Percentiles rank a stretch among this genome's conserved stretches.
These are phyloP conservation scores for Fusarium oligoseptatum DNA, from an alignment of 2,329 filamentous ascomycete species.

Conservation along the genomic window DNA sequence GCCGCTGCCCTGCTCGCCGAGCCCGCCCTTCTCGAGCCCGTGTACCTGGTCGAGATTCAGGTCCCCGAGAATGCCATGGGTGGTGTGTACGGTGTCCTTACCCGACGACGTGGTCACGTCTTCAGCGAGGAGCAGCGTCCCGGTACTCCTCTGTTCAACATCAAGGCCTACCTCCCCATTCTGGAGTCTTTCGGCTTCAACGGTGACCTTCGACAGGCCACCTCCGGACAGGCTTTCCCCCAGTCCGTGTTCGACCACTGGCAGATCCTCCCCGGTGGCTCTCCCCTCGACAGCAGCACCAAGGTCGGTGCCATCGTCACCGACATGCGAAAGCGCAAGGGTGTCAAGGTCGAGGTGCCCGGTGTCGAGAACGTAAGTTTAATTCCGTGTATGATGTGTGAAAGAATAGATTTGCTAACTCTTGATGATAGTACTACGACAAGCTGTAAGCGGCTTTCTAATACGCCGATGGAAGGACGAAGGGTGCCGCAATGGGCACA, in stretches of 20 bases:
- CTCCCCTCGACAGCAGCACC: conserved; percentile 83
- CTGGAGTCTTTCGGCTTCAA: conserved; percentile 99
- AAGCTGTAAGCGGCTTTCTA: conserved; percentile 82
- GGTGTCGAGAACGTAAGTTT: conserved; percentile 93
- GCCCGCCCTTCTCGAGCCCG: conserved; percentile 92
- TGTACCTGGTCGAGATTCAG: conserved; percentile 99
- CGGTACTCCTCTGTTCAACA: conserved; percentile 98
- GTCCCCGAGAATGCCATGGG: conserved; percentile 99
- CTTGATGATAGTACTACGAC: conserved; percentile 85
- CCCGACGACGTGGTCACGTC: conserved; percentile 97
- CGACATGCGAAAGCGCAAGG: conserved; percentile 98
- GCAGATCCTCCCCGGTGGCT: conserved; percentile 95
- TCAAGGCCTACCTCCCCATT: conserved; percentile 97
- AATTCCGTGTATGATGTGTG: neutral
- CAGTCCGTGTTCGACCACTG: conserved; percentile 99
- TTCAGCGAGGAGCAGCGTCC: conserved; percentile 98
- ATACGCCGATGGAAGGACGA: conserved; percentile 61
- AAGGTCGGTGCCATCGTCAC: conserved; percentile 87
- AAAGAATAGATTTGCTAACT: conserved; percentile 40
- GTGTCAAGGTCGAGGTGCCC: conserved; percentile 96
- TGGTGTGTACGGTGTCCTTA: conserved; percentile 99
- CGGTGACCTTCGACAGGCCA: conserved; percentile 92
- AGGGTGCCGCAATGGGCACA: conserved; percentile 59
- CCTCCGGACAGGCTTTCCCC: conserved; percentile 98
- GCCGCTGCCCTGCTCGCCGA: conserved; percentile 91